Base-by-base conservation (phyloP, 345 rosid genomes). In the Populus pruinosa region DNA sequence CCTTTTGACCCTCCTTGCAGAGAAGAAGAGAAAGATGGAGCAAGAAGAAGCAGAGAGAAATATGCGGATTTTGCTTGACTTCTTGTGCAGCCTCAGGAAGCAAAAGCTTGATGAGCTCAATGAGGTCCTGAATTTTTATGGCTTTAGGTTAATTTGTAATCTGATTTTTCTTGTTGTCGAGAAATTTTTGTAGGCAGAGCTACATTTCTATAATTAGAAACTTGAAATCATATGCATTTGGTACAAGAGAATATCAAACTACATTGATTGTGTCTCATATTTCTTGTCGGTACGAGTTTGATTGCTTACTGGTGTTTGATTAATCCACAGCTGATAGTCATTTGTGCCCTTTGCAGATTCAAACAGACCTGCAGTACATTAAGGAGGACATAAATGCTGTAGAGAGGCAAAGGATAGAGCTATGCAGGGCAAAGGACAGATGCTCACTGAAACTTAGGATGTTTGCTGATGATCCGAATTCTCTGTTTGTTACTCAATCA, bases 1-100 rank as follows among this genome's bases (percentile, higher is more conserved):
- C 43, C 76, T 87, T 43, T 55, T 87, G 79, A 67, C 83, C 69
- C 69, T 87, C 11, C 83, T 87, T 50, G 69, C 70, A 31, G 85
- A 76, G 68, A 85, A 85, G 81, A 87, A 83, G 85, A 80, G 81
- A 53, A 85, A 75, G 67, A 77, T 79, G 82, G 80, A 85, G 77
- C 85, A 79, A 79, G 76, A 81, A 71, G 88, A 87, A 81, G 87
- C 83, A 1, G 87, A 85, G 83, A 75, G 73, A 33, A 85, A 83
- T 74, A 81, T 73, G 84, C 84, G 74, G 80, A 82, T 83, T 75
- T 80, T 87, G 27, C 74, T 76, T 63, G 78, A 87, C 38, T 87
- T 87, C 76, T 76, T 87, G 83, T 78, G 75, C 69, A 73, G 78
- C 71, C 67, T 87, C 21, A 81, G 84, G 78, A 83, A 80, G 81